These are phyloP conservation scores for Debaryomycetaceae sp. DNA, from an alignment of 1,139 yeast species.

Conservation along the genomic window DNA sequence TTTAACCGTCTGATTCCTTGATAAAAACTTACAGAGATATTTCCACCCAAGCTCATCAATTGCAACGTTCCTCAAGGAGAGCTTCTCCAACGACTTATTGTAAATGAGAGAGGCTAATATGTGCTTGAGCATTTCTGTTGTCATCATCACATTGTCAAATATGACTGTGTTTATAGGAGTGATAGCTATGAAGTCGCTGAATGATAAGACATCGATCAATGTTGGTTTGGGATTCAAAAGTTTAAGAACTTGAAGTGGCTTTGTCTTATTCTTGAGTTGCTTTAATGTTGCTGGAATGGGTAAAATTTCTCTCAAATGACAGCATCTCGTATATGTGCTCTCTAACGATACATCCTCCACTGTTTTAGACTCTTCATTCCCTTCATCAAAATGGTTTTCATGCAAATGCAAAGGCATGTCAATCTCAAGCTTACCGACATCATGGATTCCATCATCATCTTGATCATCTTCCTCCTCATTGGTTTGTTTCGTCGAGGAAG, in stretches of 20 bases:
- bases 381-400: slow-evolving; percentile 54
- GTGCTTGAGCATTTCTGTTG: slow-evolving; percentile 75
- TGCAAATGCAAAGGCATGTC: slow-evolving; percentile 67
- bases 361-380: slow-evolving; percentile 15
- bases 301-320: slow-evolving; percentile 85
- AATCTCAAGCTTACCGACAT: slow-evolving; percentile 26
- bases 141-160: slow-evolving; percentile 78
- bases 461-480: slow-evolving; percentile 24
- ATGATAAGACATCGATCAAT: slow-evolving; percentile 80
- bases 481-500: slow-evolving; percentile 12
- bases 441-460: slow-evolving; percentile 14
- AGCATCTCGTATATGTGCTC: slow-evolving; percentile 81
- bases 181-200: slow-evolving; percentile 81
- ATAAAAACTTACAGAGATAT: slow-evolving; percentile 66
- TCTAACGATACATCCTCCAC: slow-evolving; percentile 52
- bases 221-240: slow-evolving; percentile 90
- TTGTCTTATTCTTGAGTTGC: slow-evolving; percentile 72
- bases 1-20: slow-evolving; percentile 52
- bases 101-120: slow-evolving; percentile 59
- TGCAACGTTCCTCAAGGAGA: slow-evolving; percentile 76
- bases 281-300: slow-evolving; percentile 90
- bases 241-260: slow-evolving; percentile 74
- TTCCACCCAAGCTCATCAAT: slow-evolving; percentile 73
- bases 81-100: slow-evolving; percentile 59
- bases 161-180: slow-evolving; percentile 76